Percentiles rank a stretch among this genome's conserved stretches.
phyloP scores from a whole-genome alignment of 345 rosid species.

The Aquilaria sinensis region DNA sequence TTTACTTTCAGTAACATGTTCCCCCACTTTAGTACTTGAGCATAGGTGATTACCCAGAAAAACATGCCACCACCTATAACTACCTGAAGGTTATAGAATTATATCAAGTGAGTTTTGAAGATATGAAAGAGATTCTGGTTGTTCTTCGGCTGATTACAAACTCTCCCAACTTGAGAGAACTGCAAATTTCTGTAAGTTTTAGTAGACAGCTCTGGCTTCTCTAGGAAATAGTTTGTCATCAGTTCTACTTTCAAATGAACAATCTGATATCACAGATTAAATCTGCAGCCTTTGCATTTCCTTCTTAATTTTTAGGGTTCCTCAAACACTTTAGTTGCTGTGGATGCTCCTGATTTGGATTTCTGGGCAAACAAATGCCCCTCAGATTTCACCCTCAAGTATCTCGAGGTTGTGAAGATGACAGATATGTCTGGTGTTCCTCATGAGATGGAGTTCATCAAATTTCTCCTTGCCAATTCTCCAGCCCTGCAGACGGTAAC shows the following conservation, averaged over 20 bases:
- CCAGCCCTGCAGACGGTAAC: conserved; percentile 51
- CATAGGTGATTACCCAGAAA: conserved; percentile 60
- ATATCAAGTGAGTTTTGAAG: conserved; percentile 80
- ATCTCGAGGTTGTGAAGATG: conserved; percentile 49
- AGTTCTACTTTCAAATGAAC: background rate
- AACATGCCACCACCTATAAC: conserved; percentile 44
- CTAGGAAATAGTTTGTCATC: conserved; percentile 6
- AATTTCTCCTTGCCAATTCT: conserved; percentile 58
- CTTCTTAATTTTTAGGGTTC: conserved; percentile 37
- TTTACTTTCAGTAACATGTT: background rate
- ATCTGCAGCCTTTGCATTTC: background rate
- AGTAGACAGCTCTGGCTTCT: background rate
- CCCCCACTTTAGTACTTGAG: conserved; percentile 57
- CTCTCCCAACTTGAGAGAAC: conserved; percentile 68
- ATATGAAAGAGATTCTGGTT: conserved; percentile 59
- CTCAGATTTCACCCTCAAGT: conserved; percentile 35
- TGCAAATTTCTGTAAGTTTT: conserved; percentile 57
- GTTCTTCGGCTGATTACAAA: conserved; percentile 68
- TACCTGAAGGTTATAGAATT: conserved; percentile 54
- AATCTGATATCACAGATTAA: background rate
- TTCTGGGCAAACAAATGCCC: conserved; percentile 45
- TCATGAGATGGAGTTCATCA: conserved; percentile 66
- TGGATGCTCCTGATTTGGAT: conserved; percentile 46
- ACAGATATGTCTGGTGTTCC: conserved; percentile 58
- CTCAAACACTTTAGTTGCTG: conserved; percentile 35